phyloP scores from a whole-genome alignment of 75 land plant species.

The Pinus taeda region DNA sequence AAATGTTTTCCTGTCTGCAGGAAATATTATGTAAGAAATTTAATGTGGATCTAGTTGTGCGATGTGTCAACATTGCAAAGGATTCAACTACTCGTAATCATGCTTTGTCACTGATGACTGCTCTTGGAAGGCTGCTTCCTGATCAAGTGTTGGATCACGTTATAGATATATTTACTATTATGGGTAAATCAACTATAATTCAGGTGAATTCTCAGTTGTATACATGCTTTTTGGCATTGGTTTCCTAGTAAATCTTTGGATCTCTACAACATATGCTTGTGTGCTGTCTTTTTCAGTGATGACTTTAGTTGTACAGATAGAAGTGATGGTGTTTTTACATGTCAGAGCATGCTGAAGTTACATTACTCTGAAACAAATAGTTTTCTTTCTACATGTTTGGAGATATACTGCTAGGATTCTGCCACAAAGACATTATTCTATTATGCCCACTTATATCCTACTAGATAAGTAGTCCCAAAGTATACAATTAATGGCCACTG shows the following conservation, averaged over 20 bases:
- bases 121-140: constrained; percentile 50
- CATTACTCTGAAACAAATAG: too few relatives aligned
- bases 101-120: constrained; percentile 50
- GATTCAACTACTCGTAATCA: constrained; percentile 67
- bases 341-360: too few relatives aligned
- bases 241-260: not conserved
- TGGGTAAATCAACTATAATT: constrained; percentile 61
- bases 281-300: not conserved
- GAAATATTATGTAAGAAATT: constrained; percentile 14
- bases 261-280: not conserved
- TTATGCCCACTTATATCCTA: too few relatives aligned
- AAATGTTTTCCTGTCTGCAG: constrained; percentile 12
- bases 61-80: constrained; percentile 37
- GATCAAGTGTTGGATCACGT: constrained; percentile 48
- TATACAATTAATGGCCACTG: too few relatives aligned
- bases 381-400: too few relatives aligned
- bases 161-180: constrained; percentile 51
- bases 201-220: constrained; percentile 37
- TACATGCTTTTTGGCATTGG: not conserved
- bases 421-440: too few relatives aligned
- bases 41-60: constrained; percentile 48
- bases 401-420: too few relatives aligned
- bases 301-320: not conserved
- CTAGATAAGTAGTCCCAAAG: too few relatives aligned
- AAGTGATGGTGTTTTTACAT: not conserved